Evolutionary conservation across 2,329 filamentous ascomycete species (phyloP), one percentile per base, ranked within the genome.

Genomic region (Ophiostoma fasciatum): DNA sequence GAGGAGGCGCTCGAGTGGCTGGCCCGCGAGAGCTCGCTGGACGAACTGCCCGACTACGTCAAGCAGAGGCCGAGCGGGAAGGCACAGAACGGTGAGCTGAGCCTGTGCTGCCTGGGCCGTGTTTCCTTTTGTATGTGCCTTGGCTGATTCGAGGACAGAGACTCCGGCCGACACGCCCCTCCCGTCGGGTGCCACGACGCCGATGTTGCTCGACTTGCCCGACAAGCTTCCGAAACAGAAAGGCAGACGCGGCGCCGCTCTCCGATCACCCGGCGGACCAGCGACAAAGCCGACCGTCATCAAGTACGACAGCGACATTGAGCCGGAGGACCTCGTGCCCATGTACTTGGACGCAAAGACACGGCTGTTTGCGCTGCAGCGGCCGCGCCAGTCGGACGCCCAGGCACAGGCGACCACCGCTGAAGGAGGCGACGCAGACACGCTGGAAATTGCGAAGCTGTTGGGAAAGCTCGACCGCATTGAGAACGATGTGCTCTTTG

Each of bases 1-100:
- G 79, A 92, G 42, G 87, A 94, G 56, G 76, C 82, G 19, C 55
- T 98, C 15, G 83, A 94, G 48, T 94, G 85, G 83, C 67, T 96
- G 36, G 82, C 84, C n/a, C 63, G 82, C 45, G 73, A 90, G 51
- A 82, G 78, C 47, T 60, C 67, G 12, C 60, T 66, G 43, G 69
- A 75, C 1, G 78, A 87, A 47, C 63, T 88, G 25, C 80, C 80
- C 6, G 66, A 74, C 31, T 92, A 90, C 52, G 74, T 80, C 15
- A 65, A 63, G 38, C 59, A 53, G 35, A 47, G 49, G 12, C 48
- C 52, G 5, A 42, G 48, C 1, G 31, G 48, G 3, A 69, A 61
- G 39, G 49, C 51, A 6, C 31, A 33, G 28, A 38, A 45, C 40
- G 52, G 54, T 54, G n/a, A n/a, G n/a, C n/a, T n/a, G n/a, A n/a